phyloP scores from a whole-genome alignment of 306 rosid species.

The Echinosophora koreensis region DNA sequence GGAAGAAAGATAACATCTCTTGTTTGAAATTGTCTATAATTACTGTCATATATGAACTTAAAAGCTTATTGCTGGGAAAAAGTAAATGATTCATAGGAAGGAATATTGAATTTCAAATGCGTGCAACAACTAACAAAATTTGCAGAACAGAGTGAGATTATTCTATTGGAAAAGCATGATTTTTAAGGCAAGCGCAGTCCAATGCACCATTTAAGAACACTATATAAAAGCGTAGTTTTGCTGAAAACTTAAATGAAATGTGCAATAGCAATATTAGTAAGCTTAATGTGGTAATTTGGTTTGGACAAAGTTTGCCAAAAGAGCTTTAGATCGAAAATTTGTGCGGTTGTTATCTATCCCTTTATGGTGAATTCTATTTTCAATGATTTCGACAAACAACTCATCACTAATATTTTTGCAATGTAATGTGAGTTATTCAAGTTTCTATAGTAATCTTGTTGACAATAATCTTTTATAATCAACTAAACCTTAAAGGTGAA shows the following conservation, averaged over 20 bases:
- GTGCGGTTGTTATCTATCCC: too few species aligned
- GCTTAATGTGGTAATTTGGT: too few species aligned
- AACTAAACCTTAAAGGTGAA: too few species aligned
- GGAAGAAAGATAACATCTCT: background rate
- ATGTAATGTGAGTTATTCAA: too few species aligned
- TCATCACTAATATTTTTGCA: too few species aligned
- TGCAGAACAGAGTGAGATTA: background rate
- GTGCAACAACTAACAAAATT: background rate
- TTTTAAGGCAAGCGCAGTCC: background rate
- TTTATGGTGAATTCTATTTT: too few species aligned
- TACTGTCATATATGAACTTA: slow-evolving; percentile 6
- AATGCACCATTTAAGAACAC: background rate
- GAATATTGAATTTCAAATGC: background rate
- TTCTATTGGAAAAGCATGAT: background rate
- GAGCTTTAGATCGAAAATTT: too few species aligned
- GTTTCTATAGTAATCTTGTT: too few species aligned
- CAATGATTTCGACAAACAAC: too few species aligned
- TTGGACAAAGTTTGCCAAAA: too few species aligned
- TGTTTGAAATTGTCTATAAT: background rate
- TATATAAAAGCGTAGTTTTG: background rate
- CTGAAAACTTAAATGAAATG: background rate
- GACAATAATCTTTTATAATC: too few species aligned
- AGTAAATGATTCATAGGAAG: background rate
- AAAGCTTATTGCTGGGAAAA: background rate
- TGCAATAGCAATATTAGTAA: too few species aligned